Base-by-base conservation (phyloP, 495 filamentous ascomycete species). In the Penicillium salamii region DNA sequence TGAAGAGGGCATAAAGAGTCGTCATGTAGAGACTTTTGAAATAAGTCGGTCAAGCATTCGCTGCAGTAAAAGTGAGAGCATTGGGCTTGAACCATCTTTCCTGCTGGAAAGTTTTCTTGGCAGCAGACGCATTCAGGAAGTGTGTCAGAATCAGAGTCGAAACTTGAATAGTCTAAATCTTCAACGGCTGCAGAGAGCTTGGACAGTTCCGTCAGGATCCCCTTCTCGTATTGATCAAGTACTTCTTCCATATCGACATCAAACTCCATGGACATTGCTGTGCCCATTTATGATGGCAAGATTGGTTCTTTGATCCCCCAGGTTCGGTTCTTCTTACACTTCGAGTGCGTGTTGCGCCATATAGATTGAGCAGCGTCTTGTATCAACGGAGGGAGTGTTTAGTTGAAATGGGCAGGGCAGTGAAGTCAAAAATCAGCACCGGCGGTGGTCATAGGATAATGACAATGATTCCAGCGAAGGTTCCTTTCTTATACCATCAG, bases 1-100 rank as follows among this genome's bases (percentile, higher is more conserved):
- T 58, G 57, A 23, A 70, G 70, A 1, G 74, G 74, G 32, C 66
- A 73, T 5, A 70, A 55, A 12, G 67, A 61, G 28, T 74, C 70
- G 31, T 69, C 69, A 11, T 20, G 60, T 36, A 64, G 59, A 7
- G 69, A 42, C 13, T 40, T 23, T 2, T 55, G 11, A 50, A 76
- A 69, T 12, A 73, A 51, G 5, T 52, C 32, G 3, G 21, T 38
- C 11, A 67, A 45, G 38, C 74, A 77, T 7, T 28, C 38, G 5
- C 35, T 42, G 53, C 70, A 76, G 52, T 76, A 74, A 35, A 19
- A 13, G 44, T 76, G 67, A 0, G 34, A 41, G 38, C 75, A 80
- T 2, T 59, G 61, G 1, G 46, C 21, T 21, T 52, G 19, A 19
- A 57, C 18, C 36, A 52, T 46, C 5, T 61, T 38, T 7, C 13